These are phyloP conservation scores for Colletotrichum australisinense DNA, from an alignment of 2,329 filamentous ascomycete genomes.

Conservation along the genomic window DNA sequence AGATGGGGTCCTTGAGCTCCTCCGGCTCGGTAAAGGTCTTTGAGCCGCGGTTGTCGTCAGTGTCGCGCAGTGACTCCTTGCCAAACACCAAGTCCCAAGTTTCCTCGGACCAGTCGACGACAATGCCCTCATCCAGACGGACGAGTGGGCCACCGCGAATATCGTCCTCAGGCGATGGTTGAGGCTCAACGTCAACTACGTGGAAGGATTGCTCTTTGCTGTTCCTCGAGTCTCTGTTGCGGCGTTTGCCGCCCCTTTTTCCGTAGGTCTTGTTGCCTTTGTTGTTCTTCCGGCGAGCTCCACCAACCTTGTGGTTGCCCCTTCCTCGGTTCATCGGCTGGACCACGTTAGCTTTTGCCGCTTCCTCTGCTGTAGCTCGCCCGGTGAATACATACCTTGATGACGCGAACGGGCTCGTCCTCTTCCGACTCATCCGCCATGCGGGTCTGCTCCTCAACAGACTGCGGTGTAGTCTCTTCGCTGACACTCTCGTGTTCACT, in stretches of 20 bases:
- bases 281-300: constrained; percentile 59
- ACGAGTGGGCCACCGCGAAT: constrained; percentile 72
- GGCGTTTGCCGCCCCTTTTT: constrained; percentile 61
- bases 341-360: constrained; percentile 20
- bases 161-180: constrained; percentile 38
- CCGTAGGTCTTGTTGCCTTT: constrained; percentile 58
- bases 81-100: constrained; percentile 79
- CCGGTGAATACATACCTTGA: constrained; percentile 46
- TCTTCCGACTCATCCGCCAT: constrained; percentile 71
- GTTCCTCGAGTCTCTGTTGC: constrained; percentile 53
- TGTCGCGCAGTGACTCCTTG: constrained; percentile 46
- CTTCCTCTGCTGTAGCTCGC: not conserved
- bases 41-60: constrained; percentile 67
- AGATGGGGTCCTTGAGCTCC: constrained; percentile 69
- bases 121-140: constrained; percentile 83
- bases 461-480: constrained; percentile 55
- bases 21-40: constrained; percentile 67
- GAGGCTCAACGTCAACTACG: constrained; percentile 38
- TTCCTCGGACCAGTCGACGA: constrained; percentile 85
- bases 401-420: constrained; percentile 55
- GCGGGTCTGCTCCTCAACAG: constrained; percentile 53
- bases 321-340: constrained; percentile 25
- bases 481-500: constrained; percentile 66
- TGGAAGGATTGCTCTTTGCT: constrained; percentile 50
- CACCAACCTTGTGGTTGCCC: constrained; percentile 34